Evolutionary conservation across 2,329 filamentous ascomycete genomes (phyloP), one percentile per base, ranked within the genome.

Genomic region (Penicillium sp.): DNA sequence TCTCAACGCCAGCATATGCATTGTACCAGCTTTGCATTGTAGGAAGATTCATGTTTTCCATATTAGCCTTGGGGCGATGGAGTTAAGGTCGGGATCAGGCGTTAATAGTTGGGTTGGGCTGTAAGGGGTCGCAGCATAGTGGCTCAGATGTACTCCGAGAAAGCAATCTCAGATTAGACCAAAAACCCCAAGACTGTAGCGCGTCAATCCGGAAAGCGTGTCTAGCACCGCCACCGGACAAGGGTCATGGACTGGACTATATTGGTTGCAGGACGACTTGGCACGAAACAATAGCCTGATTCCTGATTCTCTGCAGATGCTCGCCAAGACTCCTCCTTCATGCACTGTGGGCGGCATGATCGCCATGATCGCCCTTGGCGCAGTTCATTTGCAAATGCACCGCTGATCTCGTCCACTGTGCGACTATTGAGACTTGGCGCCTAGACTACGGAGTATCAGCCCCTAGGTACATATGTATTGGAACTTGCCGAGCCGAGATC

Each of bases 311-410:
- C 20, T 9, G 10, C n/a, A 22, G 22, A 24, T 39, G 14, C 22
- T 24, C 14, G 49, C 49, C 52, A 52, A 54, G 50, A 23, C 36
- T 29, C 29, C 36, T 39, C 37, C 42, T 49, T 38, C 13, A 41
- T 40, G 38, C 36, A 16, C 28, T n/a, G 5, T 18, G 42, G 39
- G 18, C 18, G 24, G 4, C n/a, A 36, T 48, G 52, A 55, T 55
- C 52, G 45, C 37, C 50, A 44, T 52, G 52, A 55, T 55, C 52
- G 52, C 50, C 52, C 52, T 55, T 55, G 52, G 52, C 52, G 31
- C 40, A 34, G 42, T 40, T 18, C 27, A 45, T 55, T 48, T 49
- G 16, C 40, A 52, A 52, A 49, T 29, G 45, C 23, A 42, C 40
- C 26, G 44, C 11, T 16, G 18, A 11, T 11, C 8, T 8, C 4